Conservation (phyloP, 306 rosid species). For the Malus fusca region DNA sequence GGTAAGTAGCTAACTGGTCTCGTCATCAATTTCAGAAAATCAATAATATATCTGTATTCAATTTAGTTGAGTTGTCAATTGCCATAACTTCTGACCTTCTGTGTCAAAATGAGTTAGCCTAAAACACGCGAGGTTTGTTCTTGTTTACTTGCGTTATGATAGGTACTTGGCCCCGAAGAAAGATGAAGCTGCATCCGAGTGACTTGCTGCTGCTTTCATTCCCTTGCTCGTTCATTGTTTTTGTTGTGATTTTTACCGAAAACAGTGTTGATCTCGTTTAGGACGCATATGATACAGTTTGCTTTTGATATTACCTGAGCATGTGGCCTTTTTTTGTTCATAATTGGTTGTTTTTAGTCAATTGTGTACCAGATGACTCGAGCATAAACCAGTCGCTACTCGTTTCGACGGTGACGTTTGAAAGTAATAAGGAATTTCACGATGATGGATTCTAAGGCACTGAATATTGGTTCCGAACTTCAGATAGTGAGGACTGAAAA, state of each 20-base stretch:
- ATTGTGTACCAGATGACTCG: not conserved
- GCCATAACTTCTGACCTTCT: not conserved
- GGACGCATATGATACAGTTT: not conserved
- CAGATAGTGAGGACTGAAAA: not conserved
- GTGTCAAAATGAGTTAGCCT: not conserved
- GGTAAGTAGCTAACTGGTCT: constrained; percentile 17
- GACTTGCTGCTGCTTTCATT: constrained; percentile 10
- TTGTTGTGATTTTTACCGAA: not conserved
- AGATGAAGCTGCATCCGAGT: constrained; percentile 37
- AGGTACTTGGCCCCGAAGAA: constrained; percentile 56
- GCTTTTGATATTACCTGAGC: not conserved
- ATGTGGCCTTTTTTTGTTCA: not conserved
- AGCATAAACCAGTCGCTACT: not conserved
- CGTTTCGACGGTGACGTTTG: not conserved
- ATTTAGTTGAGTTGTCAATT: not conserved
- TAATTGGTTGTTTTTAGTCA: not conserved
- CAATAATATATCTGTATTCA: not conserved
- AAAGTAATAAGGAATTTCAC: not conserved
- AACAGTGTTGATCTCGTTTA: not conserved
- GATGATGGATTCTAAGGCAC: not conserved
- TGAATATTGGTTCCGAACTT: not conserved
- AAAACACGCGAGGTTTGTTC: not conserved
- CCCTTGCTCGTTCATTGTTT: not conserved
- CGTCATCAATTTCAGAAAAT: not conserved
- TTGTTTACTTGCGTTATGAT: not conserved